Conservation (phyloP, 1,139 yeast species). For the Meyerozyma athensensis region DNA sequence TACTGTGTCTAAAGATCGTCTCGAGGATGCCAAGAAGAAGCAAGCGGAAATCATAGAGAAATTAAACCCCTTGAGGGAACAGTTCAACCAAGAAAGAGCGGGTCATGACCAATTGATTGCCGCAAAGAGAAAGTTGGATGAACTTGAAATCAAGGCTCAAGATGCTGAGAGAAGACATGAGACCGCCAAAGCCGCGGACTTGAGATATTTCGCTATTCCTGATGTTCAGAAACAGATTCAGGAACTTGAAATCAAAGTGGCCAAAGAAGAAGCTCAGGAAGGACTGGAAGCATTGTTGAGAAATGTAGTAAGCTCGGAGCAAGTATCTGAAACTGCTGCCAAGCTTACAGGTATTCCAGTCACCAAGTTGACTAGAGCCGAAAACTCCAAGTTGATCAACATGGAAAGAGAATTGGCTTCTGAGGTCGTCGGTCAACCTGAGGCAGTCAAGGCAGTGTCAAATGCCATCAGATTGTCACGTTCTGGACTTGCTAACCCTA, state of each 20-base stretch:
- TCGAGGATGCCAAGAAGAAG: conserved; percentile 69
- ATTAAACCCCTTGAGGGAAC: conserved; percentile 78
- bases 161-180: conserved; percentile 98
- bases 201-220: conserved; percentile 95
- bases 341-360: conserved; percentile 98
- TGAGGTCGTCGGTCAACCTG: conserved; percentile 92
- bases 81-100: conserved; percentile 81
- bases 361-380: conserved; percentile 91
- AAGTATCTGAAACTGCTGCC: conserved; percentile 96
- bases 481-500: conserved; percentile 94
- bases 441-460: conserved; percentile 93
- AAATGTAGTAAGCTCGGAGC: conserved; percentile 89
- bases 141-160: conserved; percentile 82
- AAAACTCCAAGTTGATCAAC: conserved; percentile 83
- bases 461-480: conserved; percentile 90
- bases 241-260: conserved; percentile 68
- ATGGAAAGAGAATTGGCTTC: conserved; percentile 85
- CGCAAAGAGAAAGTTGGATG: conserved; percentile 88
- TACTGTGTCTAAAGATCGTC: conserved; percentile 78
- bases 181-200: conserved; percentile 91
- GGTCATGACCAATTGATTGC: conserved; percentile 88
- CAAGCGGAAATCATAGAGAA: conserved; percentile 84
- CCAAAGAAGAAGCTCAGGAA: conserved; percentile 58
- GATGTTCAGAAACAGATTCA: conserved; percentile 75
- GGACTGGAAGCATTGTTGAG: conserved; percentile 64